Percentiles rank a stretch among this genome's conserved stretches.
These are phyloP conservation scores for Colletotrichum tanaceti DNA, from an alignment of 2,329 filamentous ascomycete genomes.

Conservation along the genomic window DNA sequence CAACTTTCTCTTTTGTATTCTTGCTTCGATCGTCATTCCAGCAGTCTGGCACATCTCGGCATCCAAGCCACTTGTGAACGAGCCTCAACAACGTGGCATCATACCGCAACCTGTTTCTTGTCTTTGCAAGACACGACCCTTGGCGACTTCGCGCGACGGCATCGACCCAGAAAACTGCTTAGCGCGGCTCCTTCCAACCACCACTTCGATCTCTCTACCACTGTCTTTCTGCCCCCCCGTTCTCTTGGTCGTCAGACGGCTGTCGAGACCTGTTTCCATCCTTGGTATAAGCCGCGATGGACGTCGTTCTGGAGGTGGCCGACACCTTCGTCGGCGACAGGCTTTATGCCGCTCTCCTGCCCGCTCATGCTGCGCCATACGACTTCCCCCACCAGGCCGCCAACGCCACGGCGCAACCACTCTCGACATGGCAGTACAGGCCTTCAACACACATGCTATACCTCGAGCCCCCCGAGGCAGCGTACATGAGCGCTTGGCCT, in stretches of 20 bases:
- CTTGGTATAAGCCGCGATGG: slow-evolving; percentile 70
- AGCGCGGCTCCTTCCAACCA: slow-evolving; percentile 7
- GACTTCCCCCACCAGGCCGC: slow-evolving; percentile 62
- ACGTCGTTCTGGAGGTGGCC: slow-evolving; percentile 87
- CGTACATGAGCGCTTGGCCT: slow-evolving; percentile 81
- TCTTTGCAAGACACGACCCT: background rate
- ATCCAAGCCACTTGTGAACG: background rate
- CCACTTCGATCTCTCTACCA: slow-evolving; percentile 11
- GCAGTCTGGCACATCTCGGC: slow-evolving; percentile 13
- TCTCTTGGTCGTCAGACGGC: background rate
- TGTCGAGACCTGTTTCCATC: background rate
- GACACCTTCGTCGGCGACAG: slow-evolving; percentile 87
- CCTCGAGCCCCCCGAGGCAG: slow-evolving; percentile 77
- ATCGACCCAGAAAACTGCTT: slow-evolving; percentile 18
- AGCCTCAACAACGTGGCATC: background rate
- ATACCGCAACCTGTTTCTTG: background rate
- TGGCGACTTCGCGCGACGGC: background rate
- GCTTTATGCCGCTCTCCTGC: slow-evolving; percentile 78
- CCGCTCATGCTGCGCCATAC: slow-evolving; percentile 65
- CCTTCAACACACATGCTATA: slow-evolving; percentile 78
- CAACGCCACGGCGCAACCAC: slow-evolving; percentile 66
- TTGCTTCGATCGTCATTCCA: slow-evolving; percentile 28
- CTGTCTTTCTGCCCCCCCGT: background rate
- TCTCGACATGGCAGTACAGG: slow-evolving; percentile 75
- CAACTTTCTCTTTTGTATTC: slow-evolving; percentile 9